Conservation (phyloP, 495 filamentous ascomycete genomes). For the Podospora anserina region DNA sequence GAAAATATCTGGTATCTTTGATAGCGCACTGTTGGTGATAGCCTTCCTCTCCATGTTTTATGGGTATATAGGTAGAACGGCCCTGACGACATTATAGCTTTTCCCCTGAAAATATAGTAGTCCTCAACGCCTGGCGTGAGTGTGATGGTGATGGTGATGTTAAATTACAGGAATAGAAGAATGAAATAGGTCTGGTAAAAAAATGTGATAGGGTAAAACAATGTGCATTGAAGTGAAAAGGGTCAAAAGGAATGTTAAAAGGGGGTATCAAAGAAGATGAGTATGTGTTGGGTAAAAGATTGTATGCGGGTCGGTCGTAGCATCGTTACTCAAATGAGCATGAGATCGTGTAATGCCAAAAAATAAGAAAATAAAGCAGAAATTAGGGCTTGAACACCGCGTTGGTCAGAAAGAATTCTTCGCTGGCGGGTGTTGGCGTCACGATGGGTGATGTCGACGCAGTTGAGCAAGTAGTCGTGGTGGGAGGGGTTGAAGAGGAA, state of each 20-base stretch:
- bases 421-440: conserved; percentile 11
- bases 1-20: not conserved
- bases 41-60: not conserved
- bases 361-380: conserved; percentile 4
- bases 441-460: not conserved
- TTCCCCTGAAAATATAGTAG: not conserved
- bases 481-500: conserved; percentile 17
- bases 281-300: conserved; percentile 1
- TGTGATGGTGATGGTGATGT: not conserved
- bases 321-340: conserved; percentile 9
- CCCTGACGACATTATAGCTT: not conserved
- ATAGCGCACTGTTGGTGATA: not conserved
- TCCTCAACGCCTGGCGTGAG: too few relatives aligned
- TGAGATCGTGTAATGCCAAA: conserved; percentile 1
- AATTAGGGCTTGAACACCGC: conserved; percentile 40
- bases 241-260: not conserved
- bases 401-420: conserved; percentile 42
- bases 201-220: not conserved
- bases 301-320: conserved; percentile 13
- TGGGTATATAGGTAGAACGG: not conserved
- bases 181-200: not conserved
- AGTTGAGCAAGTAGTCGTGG: not conserved
- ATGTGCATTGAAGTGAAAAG: not conserved
- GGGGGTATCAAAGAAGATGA: not conserved
- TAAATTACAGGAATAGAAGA: conserved; percentile 12